phyloP scores from a whole-genome alignment of 305 asterid genomes.

The Fraxinus sp. region DNA sequence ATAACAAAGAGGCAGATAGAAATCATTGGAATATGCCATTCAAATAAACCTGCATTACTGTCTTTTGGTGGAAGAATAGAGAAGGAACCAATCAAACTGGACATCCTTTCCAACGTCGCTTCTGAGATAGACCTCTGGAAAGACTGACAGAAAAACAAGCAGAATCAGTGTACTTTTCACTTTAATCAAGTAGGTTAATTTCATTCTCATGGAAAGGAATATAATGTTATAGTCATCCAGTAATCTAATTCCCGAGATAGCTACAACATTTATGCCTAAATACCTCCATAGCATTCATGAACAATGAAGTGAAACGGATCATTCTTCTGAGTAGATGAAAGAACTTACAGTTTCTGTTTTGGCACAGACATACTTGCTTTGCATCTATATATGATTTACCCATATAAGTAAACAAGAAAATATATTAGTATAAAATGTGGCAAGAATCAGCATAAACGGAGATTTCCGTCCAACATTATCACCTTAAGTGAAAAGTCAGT shows the following conservation, averaged over 20 bases:
- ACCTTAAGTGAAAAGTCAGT: slow-evolving; percentile 83
- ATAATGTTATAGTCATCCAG: not conserved
- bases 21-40: slow-evolving; percentile 4
- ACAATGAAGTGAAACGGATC: slow-evolving; percentile 11
- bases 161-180: slow-evolving; percentile 25
- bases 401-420: slow-evolving; percentile 24
- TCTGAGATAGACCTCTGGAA: slow-evolving; percentile 79
- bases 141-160: slow-evolving; percentile 39
- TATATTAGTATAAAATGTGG: slow-evolving; percentile 23
- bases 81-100: slow-evolving; percentile 68
- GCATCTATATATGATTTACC: slow-evolving; percentile 54
- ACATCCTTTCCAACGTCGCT: slow-evolving; percentile 60
- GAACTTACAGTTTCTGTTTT: slow-evolving; percentile 64
- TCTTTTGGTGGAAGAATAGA: slow-evolving; percentile 56
- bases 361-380: slow-evolving; percentile 74
- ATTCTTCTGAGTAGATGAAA: not conserved
- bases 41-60: slow-evolving; percentile 46
- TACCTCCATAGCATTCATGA: not conserved
- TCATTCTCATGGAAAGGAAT: not conserved
- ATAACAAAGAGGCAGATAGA: not conserved
- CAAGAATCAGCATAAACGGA: slow-evolving; percentile 12
- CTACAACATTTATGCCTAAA: not conserved
- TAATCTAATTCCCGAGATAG: not conserved
- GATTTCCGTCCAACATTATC: slow-evolving; percentile 16
- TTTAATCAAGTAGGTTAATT: slow-evolving; percentile 6